Evolutionary conservation across 306 rosid species (phyloP).

Genomic region (Mucuna pruriens): DNA sequence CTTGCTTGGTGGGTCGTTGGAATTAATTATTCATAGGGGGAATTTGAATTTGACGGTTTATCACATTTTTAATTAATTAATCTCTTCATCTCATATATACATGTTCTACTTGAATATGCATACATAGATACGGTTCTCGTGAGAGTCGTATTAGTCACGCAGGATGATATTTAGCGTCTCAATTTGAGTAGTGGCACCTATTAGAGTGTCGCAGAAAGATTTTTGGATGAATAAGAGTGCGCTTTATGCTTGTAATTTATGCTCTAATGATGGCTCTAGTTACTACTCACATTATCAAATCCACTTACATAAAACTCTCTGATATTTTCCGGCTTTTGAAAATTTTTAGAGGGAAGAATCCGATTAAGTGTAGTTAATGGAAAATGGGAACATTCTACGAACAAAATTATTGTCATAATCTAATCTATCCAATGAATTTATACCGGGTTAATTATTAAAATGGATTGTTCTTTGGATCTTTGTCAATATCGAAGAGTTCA

Average conservation of each 20-base stretch:
- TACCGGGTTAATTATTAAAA: conserved; percentile 34
- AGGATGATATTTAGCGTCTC: background rate
- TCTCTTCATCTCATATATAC: background rate
- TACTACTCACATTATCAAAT: conserved; percentile 1
- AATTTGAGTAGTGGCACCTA: conserved; percentile 24
- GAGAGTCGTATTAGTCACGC: background rate
- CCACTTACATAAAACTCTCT: background rate
- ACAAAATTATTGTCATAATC: conserved; percentile 48
- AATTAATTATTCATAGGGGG: background rate
- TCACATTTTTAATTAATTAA: background rate
- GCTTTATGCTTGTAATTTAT: conserved; percentile 41
- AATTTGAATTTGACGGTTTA: background rate
- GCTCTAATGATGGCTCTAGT: conserved; percentile 29
- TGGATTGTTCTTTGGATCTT: conserved; percentile 39
- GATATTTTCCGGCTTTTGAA: background rate
- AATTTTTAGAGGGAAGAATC: conserved; percentile 5
- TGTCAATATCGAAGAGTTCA: conserved; percentile 43
- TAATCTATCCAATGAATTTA: conserved; percentile 35
- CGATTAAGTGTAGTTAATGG: conserved; percentile 34
- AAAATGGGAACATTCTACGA: conserved; percentile 48
- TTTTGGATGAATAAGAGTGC: conserved; percentile 17
- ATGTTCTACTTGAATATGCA: background rate
- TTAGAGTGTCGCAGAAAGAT: conserved; percentile 14
- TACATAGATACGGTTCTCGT: background rate
- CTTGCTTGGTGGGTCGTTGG: background rate